A percentile compares a stretch with the other conserved stretches of the same genome.
These are phyloP conservation scores for Oemleria cerasiformis DNA, from an alignment of 306 rosid species.

Conservation along the genomic window DNA sequence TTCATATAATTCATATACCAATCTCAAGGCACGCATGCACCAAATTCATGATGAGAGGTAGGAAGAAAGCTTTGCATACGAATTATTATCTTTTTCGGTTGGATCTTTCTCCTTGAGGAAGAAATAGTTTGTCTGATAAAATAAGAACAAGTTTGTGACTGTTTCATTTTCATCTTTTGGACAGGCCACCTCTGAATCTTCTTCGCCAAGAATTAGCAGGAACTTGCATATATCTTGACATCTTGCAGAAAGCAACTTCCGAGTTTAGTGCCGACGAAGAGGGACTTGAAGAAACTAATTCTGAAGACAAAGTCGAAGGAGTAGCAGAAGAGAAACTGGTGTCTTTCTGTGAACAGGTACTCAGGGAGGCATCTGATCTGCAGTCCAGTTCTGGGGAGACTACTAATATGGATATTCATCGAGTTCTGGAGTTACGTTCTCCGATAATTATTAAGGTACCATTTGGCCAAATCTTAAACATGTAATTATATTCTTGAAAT, in stretches of 20 bases:
- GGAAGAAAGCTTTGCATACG: conserved; percentile 8
- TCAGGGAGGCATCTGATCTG: conserved; percentile 93
- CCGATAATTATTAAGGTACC: conserved; percentile 84
- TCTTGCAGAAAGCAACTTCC: conserved; percentile 79
- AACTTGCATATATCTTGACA: conserved; percentile 78
- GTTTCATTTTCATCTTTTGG: conserved; percentile 34
- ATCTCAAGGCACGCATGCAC: conserved; percentile 89
- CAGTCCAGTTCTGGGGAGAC: conserved; percentile 80
- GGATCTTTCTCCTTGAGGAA: conserved; percentile 21
- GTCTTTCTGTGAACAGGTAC: conserved; percentile 87
- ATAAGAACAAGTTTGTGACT: conserved; percentile 16
- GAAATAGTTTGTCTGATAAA: not conserved
- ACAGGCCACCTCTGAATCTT: conserved; percentile 98
- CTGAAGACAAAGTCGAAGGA: conserved; percentile 64
- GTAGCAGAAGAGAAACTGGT: conserved; percentile 88
- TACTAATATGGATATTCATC: conserved; percentile 81
- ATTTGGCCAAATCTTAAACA: not conserved
- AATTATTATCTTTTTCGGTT: conserved; percentile 3
- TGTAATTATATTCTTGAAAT: not conserved
- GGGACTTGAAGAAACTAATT: conserved; percentile 36
- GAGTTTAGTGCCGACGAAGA: conserved; percentile 42
- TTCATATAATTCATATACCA: conserved; percentile 78
- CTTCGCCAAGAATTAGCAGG: conserved; percentile 91
- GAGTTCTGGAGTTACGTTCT: conserved; percentile 86
- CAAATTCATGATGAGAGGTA: conserved; percentile 85